These are phyloP conservation scores for Jackrogersella multiformis DNA, from an alignment of 495 filamentous ascomycete genomes.

Conservation along the genomic window DNA sequence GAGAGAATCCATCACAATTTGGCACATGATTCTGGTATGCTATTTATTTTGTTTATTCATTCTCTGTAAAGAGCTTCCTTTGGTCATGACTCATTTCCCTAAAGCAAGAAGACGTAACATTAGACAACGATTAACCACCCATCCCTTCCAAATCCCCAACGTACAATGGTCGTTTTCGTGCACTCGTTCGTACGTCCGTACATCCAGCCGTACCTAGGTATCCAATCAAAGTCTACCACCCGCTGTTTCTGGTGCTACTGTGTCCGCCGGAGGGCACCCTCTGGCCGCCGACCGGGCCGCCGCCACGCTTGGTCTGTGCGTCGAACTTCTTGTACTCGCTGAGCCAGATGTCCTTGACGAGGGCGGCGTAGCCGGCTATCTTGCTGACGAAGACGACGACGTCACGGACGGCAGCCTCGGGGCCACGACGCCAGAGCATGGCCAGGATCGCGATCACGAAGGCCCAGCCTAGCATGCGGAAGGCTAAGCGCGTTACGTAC, in stretches of 20 bases:
- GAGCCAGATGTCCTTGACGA: constrained; percentile 65
- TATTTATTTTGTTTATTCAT: constrained; percentile 26
- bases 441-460: constrained; percentile 57
- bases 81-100: constrained; percentile 23
- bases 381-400: constrained; percentile 46
- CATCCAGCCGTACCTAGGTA: background rate
- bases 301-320: constrained; percentile 46
- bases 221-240: constrained; percentile 36
- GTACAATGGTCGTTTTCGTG: background rate
- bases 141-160: constrained; percentile 6
- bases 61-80: constrained; percentile 17
- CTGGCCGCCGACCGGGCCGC: constrained; percentile 32
- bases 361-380: constrained; percentile 59
- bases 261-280: constrained; percentile 35
- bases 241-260: constrained; percentile 42
- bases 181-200: background rate
- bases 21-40: constrained; percentile 8
- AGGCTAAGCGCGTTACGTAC: constrained; percentile 73
- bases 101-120: constrained; percentile 19
- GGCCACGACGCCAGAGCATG: constrained; percentile 70
- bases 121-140: background rate
- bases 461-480: constrained; percentile 69
- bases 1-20: background rate
- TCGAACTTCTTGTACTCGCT: constrained; percentile 62
- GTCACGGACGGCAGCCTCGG: constrained; percentile 69